Evolutionary conservation across 2,329 filamentous ascomycete genomes (phyloP).

Genomic region (Colletotrichum gigasporum): DNA sequence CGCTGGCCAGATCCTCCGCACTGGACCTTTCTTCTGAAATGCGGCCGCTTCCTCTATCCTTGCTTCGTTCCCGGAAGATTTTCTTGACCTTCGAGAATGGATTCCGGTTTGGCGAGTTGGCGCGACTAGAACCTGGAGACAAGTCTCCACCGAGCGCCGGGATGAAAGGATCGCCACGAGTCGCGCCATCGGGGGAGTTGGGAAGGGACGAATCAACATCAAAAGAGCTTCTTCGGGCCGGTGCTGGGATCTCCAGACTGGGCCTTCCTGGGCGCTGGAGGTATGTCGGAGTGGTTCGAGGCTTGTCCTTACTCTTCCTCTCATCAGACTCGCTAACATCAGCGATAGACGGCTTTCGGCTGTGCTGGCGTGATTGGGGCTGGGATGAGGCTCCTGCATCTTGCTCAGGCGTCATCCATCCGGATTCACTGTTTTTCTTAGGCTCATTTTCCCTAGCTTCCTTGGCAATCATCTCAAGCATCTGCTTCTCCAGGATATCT

Average conservation of each 20-base stretch:
- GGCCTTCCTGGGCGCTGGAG: conserved; percentile 44
- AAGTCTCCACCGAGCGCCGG: conserved; percentile 70
- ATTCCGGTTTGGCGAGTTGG: conserved; percentile 70
- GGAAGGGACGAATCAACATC: conserved; percentile 57
- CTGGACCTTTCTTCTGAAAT: conserved; percentile 27
- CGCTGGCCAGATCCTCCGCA: conserved; percentile 39
- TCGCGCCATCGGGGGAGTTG: conserved; percentile 62
- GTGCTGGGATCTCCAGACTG: conserved; percentile 60
- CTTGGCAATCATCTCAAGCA: conserved; percentile 67
- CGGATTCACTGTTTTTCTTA: not conserved
- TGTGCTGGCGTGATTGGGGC: conserved; percentile 42
- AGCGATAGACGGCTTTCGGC: conserved; percentile 46
- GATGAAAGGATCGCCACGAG: conserved; percentile 59
- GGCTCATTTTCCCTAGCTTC: conserved; percentile 57
- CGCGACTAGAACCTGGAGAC: conserved; percentile 70
- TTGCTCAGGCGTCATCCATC: conserved; percentile 29
- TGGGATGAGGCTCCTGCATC: conserved; percentile 36
- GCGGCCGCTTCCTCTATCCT: conserved; percentile 50
- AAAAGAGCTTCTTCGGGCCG: conserved; percentile 48
- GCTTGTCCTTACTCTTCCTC: conserved; percentile 35
- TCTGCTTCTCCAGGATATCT: conserved; percentile 68
- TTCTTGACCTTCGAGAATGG: conserved; percentile 64
- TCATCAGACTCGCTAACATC: conserved; percentile 52
- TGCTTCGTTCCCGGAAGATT: conserved; percentile 64
- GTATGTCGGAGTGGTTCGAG: conserved; percentile 27